Conservation (phyloP, 495 filamentous ascomycete genomes). For the Penicillium lividum region DNA sequence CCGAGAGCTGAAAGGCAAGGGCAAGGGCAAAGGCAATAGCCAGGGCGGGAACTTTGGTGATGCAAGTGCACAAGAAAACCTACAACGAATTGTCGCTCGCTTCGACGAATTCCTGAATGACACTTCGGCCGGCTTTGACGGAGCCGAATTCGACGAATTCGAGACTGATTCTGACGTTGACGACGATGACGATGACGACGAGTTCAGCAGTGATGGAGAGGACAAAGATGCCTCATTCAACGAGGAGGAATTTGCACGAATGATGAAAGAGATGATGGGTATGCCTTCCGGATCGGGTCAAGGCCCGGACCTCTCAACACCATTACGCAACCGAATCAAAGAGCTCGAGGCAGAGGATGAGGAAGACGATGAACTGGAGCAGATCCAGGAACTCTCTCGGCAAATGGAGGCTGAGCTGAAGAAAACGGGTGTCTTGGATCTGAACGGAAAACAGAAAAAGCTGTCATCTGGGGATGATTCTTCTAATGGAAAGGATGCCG, state of each 20-base stretch:
- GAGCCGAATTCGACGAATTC: conserved; percentile 74
- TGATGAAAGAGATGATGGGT: conserved; percentile 97
- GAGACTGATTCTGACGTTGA: conserved; percentile 55
- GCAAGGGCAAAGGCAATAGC: conserved; percentile 32
- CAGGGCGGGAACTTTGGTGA: conserved; percentile 69
- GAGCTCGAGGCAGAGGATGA: conserved; percentile 46
- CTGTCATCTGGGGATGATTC: conserved; percentile 15
- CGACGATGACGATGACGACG: conserved; percentile 57
- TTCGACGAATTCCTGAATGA: conserved; percentile 95
- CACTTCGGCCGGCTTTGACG: conserved; percentile 75
- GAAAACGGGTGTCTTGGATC: conserved; percentile 69
- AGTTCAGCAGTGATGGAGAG: conserved; percentile 57
- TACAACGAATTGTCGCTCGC: conserved; percentile 84
- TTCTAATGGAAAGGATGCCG: conserved; percentile 29
- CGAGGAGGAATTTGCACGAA: conserved; percentile 76
- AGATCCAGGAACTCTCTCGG: conserved; percentile 69
- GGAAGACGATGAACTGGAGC: conserved; percentile 61
- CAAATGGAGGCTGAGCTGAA: conserved; percentile 83
- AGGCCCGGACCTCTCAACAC: conserved; percentile 22
- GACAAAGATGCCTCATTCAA: conserved; percentile 79
- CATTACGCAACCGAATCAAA: conserved; percentile 38
- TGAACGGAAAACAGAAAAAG: conserved; percentile 49
- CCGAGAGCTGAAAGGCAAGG: conserved; percentile 64
- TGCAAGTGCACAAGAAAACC: conserved; percentile 72
- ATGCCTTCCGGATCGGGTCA: conserved; percentile 53